These are phyloP conservation scores for Sporobolomyces phaffii DNA, from an alignment of 768 basidiomycete genomes.

Conservation along the genomic window DNA sequence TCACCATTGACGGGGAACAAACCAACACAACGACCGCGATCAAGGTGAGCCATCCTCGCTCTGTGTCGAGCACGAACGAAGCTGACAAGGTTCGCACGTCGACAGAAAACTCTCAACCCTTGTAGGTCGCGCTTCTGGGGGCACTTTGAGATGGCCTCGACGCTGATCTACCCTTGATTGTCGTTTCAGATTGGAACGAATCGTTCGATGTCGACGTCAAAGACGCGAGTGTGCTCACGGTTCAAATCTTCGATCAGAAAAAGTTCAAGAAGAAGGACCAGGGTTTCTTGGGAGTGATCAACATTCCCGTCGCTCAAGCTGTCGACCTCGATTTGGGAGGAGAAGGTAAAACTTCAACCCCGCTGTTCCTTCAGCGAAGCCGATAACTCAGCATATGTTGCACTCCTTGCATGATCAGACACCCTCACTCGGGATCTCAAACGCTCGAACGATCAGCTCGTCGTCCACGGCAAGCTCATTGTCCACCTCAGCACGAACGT, in stretches of 20 bases:
- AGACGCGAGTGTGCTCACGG: conserved; percentile 94
- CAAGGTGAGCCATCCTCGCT: conserved; percentile 50
- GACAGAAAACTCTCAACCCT: conserved; percentile 39
- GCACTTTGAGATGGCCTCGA: background rate
- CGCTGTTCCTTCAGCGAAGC: no score
- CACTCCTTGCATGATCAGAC: no score
- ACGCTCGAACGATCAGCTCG: conserved; percentile 97
- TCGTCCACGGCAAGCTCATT: conserved; percentile 95
- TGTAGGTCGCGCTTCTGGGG: conserved; percentile 10
- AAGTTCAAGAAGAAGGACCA: conserved; percentile 99
- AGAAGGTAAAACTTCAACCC: conserved; percentile 80
- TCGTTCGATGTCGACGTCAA: conserved; percentile 95
- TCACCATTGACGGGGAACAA: conserved; percentile 96
- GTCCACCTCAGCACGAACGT: conserved; percentile 92
- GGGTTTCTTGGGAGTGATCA: conserved; percentile 96
- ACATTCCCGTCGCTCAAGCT: conserved; percentile 81
- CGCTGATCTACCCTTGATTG: background rate
- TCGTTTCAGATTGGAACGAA: conserved; percentile 84
- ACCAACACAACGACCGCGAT: conserved; percentile 95
- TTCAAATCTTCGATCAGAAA: conserved; percentile 98
- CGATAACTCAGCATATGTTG: no score
- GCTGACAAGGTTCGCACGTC: no score
- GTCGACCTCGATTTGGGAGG: conserved; percentile 86
- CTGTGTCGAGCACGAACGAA: no score
- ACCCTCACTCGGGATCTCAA: conserved; percentile 95